These are phyloP conservation scores for Scalesia atractyloides DNA, from an alignment of 129 eudicot genomes.

Conservation along the genomic window DNA sequence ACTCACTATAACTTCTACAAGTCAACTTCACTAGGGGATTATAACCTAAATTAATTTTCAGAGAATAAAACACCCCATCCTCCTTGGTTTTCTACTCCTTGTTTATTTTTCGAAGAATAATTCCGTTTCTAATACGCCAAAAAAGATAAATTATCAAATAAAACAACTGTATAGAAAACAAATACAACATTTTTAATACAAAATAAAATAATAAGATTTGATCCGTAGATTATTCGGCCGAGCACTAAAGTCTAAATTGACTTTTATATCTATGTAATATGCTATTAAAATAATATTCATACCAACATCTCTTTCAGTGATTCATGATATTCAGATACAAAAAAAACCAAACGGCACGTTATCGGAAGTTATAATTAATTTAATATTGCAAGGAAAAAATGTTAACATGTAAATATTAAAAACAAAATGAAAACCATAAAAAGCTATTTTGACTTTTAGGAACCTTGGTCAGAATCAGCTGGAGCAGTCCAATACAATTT, in stretches of 20 bases:
- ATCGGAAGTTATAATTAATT: not conserved
- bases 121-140: too few relatives aligned
- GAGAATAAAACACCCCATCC: too few relatives aligned
- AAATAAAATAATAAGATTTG: not conserved
- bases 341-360: slow-evolving; percentile 37
- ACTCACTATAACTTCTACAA: too few relatives aligned
- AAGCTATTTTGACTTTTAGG: slow-evolving; percentile 22
- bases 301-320: slow-evolving; percentile 18
- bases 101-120: too few relatives aligned
- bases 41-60: too few relatives aligned
- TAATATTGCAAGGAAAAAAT: not conserved
- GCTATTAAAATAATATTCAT: not conserved
- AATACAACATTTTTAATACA: not conserved
- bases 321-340: not conserved
- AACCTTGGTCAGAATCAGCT: slow-evolving; percentile 37
- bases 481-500: slow-evolving; percentile 96
- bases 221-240: not conserved
- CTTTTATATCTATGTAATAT: not conserved
- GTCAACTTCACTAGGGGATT: too few relatives aligned
- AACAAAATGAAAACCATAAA: not conserved
- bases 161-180: not conserved
- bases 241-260: not conserved
- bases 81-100: too few relatives aligned
- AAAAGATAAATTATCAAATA: not conserved
- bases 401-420: slow-evolving; percentile 4